Evolutionary conservation across 2,329 filamentous ascomycete genomes (phyloP).

Genomic region (Aspergillus cejpii): DNA sequence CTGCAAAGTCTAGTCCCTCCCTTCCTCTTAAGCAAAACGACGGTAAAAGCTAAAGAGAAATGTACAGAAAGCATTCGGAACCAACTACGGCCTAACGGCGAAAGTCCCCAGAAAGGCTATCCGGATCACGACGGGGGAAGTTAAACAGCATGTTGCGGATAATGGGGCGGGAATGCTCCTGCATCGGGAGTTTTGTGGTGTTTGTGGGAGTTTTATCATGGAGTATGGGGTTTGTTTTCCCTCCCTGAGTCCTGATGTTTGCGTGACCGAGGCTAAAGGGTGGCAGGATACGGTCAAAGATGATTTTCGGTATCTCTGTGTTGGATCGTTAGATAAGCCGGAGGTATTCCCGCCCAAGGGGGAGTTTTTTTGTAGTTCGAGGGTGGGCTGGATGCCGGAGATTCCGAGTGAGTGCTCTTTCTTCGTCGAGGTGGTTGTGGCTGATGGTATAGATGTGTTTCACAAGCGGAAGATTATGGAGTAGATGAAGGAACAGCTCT

Average conservation of each 20-base stretch:
- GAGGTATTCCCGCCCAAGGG: conserved; percentile 48
- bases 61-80: conserved; percentile 46
- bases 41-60: background rate
- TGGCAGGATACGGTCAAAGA: conserved; percentile 29
- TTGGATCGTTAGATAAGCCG: conserved; percentile 47
- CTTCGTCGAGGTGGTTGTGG: background rate
- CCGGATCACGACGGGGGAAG: conserved; percentile 34
- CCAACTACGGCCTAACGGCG: conserved; percentile 48
- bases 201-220: conserved; percentile 47
- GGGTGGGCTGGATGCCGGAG: conserved; percentile 48
- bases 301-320: conserved; percentile 40
- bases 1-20: conserved; percentile 40
- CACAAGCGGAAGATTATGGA: conserved; percentile 44
- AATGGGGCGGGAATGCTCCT: conserved; percentile 46
- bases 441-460: conserved; percentile 36
- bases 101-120: conserved; percentile 45
- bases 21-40: too few relatives aligned
- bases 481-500: conserved; percentile 15
- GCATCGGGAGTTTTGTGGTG: conserved; percentile 49
- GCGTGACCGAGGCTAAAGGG: background rate
- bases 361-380: conserved; percentile 49
- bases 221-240: conserved; percentile 45
- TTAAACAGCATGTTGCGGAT: conserved; percentile 45
- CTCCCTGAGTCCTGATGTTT: background rate
- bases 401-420: conserved; percentile 38